A percentile compares a stretch with the other conserved stretches of the same genome.
These are phyloP conservation scores for Hortiboletus rubellus DNA, from an alignment of 1,284 basidiomycete genomes.

Conservation along the genomic window DNA sequence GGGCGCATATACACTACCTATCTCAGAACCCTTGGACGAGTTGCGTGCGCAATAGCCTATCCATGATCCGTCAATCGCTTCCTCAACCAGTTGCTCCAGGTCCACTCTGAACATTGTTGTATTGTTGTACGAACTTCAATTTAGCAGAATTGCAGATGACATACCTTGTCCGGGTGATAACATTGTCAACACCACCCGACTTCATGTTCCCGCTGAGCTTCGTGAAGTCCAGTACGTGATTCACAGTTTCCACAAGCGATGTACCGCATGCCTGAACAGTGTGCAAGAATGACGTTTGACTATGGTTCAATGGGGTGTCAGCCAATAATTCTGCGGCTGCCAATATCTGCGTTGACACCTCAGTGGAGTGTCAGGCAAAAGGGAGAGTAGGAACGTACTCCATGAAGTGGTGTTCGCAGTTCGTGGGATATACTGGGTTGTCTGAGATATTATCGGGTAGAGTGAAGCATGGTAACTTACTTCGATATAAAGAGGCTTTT, in stretches of 20 bases:
- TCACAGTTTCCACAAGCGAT: conserved; percentile 85
- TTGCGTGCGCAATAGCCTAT: conserved; percentile 87
- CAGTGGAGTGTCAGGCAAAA: not conserved
- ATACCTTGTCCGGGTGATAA: conserved; percentile 68
- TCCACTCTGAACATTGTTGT: conserved; percentile 59
- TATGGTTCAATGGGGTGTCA: conserved; percentile 79
- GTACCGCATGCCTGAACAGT: conserved; percentile 88
- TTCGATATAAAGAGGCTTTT: conserved; percentile 91
- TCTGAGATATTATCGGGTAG: not conserved
- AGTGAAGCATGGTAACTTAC: conserved; percentile 42
- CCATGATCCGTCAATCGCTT: conserved; percentile 94
- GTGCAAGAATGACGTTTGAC: conserved; percentile 85
- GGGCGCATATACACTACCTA: conserved; percentile 90
- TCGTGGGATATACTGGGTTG: conserved; percentile 86
- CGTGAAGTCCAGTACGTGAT: conserved; percentile 96
- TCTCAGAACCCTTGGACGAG: conserved; percentile 67
- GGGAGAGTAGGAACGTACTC: conserved; percentile 45
- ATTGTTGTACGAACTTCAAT: not conserved
- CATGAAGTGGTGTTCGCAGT: conserved; percentile 86
- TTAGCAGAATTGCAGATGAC: not conserved
- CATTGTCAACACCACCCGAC: conserved; percentile 70
- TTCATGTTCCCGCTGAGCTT: conserved; percentile 90
- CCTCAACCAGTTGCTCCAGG: conserved; percentile 88
- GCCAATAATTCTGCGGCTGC: conserved; percentile 87
- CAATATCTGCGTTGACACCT: conserved; percentile 57